Evolutionary conservation across 768 basidiomycete genomes (phyloP).

Genomic region (Imleria badia): DNA sequence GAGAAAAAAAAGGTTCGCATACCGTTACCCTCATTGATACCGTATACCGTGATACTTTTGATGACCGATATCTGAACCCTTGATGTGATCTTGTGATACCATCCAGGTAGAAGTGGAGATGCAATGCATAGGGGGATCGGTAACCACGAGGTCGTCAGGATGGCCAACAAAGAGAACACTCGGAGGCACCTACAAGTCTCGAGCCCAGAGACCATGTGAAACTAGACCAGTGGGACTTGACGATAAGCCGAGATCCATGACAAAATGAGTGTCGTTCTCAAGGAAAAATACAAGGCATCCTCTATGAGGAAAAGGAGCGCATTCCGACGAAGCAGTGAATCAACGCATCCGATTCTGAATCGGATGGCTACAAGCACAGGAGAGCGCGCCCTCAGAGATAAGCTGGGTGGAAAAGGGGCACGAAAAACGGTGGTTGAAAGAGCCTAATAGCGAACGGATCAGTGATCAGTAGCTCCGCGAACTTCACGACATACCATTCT

Average conservation of each 20-base stretch:
- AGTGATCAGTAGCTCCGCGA: not conserved
- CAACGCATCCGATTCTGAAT: slow-evolving; percentile 4
- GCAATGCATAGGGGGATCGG: not conserved
- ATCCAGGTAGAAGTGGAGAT: not conserved
- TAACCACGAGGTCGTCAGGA: slow-evolving; percentile 3
- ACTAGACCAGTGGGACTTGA: not conserved
- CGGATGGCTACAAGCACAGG: not conserved
- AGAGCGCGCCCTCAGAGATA: not conserved
- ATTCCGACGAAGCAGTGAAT: slow-evolving; percentile 10
- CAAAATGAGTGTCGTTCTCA: not conserved
- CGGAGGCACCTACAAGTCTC: not conserved
- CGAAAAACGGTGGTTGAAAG: no score
- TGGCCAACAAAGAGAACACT: not conserved
- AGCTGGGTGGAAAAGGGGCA: not conserved
- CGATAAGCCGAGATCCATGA: slow-evolving; percentile 1
- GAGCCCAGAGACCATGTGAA: slow-evolving; percentile 5
- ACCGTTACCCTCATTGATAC: not conserved
- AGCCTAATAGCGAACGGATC: not conserved
- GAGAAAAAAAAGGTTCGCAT: not conserved
- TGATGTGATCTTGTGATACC: not conserved
- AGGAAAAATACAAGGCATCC: not conserved
- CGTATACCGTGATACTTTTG: not conserved
- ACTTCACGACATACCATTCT: not conserved
- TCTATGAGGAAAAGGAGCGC: not conserved
- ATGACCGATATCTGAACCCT: not conserved